Evolutionary conservation across 2,329 filamentous ascomycete genomes (phyloP), one percentile per base, ranked within the genome.

Genomic region (Dichotomopilus funicola): DNA sequence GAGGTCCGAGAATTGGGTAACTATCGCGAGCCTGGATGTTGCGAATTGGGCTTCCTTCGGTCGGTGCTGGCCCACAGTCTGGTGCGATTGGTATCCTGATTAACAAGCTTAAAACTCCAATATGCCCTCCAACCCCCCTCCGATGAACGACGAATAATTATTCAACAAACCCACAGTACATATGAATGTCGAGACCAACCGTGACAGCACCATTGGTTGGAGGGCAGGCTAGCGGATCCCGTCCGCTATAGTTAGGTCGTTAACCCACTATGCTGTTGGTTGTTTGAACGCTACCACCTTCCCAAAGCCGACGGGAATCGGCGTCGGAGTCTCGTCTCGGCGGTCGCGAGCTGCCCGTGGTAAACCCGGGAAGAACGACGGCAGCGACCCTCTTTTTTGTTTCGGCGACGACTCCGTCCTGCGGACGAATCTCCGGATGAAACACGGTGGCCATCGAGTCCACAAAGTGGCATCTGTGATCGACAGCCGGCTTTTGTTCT

Each of bases 351-450:
- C 34, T 13, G 53, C 13, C 53, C 53, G 48, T 33, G 43, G 35
- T 51, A 55, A 48, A 55, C 31, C 53, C 37, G 53, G 37, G 33
- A n/a, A 42, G 35, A 45, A 35, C 9, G 27, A 31, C 51, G 10
- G 31, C 19, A 1, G 3, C 12, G 49, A 34, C 27, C 11, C 12
- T 41, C 5, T 31, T 27, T 19, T 40, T 5, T 19, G 42, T 44
- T 7, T 27, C 42, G 10, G n/a, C 13, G 10, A 13, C n/a, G 31
- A 13, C 10, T 27, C 42, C 42, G 42, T 42, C 11, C 40, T 8
- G 11, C 7, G 40, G 10, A n/a, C 40, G 11, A n/a, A 40, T 12
- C 37, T 36, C n/a, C 36, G 35, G 40, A 35, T 50, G 52, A 45
- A 54, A 54, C 52, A 44, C 34, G 12, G 35, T 13, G 31, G 35